These are phyloP conservation scores for Epichloe brachyelytri DNA, from an alignment of 2,329 filamentous ascomycete genomes.

Conservation along the genomic window DNA sequence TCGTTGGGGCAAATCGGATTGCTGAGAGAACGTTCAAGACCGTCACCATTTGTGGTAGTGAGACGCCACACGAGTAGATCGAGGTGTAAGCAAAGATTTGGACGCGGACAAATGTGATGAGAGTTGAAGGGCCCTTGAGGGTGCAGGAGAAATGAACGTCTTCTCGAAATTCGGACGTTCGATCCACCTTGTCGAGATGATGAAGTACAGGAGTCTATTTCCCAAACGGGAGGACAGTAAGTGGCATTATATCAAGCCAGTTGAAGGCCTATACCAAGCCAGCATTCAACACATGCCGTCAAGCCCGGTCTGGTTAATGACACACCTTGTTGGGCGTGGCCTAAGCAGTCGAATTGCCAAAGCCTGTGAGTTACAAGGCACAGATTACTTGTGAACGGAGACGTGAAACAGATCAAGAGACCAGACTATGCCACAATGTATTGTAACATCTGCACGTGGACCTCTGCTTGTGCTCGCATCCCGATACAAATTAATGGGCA, in stretches of 20 bases:
- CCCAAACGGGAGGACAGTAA: background rate
- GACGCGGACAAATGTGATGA: background rate
- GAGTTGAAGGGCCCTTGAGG: background rate
- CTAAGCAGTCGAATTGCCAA: background rate
- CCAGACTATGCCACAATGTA: constrained; percentile 1
- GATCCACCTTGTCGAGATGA: background rate
- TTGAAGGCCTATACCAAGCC: background rate
- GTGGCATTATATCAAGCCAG: background rate
- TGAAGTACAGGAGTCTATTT: background rate
- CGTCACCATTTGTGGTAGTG: background rate
- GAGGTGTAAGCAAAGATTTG: background rate
- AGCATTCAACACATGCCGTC: background rate
- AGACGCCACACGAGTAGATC: background rate
- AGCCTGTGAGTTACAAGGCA: background rate
- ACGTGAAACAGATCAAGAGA: constrained; percentile 1
- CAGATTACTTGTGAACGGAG: background rate
- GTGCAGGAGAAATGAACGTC: background rate
- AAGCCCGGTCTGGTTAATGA: background rate
- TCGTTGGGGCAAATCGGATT: background rate
- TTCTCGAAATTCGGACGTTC: background rate
- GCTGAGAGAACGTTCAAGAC: background rate
- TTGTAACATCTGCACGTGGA: constrained; percentile 1
- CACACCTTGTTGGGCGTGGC: background rate
- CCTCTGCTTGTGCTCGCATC: background rate
- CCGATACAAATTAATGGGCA: background rate